Conservation (phyloP, 176 grass and related monocot species). For the Eragrostis curvula region DNA sequence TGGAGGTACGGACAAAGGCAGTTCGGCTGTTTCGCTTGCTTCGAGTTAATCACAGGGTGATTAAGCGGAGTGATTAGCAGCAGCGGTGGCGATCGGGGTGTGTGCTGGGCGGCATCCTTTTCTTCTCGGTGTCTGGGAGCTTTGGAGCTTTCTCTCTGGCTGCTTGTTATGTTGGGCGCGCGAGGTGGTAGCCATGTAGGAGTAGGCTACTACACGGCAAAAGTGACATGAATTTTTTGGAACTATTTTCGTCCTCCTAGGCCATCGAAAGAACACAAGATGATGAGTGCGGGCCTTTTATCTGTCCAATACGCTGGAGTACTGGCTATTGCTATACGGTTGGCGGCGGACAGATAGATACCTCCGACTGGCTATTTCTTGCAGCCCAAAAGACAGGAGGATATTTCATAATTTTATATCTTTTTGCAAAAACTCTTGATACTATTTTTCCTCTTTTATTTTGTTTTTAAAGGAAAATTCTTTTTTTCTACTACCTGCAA, state of each 20-base stretch:
- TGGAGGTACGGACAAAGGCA: conserved; percentile 17
- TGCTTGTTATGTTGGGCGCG: conserved; percentile 3
- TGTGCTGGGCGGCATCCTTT: neutral
- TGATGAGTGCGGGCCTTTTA: neutral
- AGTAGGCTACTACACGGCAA: conserved; percentile 11
- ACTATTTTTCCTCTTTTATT: too few species aligned
- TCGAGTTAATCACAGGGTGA: neutral
- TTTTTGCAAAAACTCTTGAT: neutral
- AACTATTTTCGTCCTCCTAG: neutral
- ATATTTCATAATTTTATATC: neutral
- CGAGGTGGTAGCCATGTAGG: neutral
- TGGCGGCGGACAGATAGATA: too few species aligned
- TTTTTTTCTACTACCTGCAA: too few species aligned
- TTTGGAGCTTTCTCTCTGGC: conserved; percentile 46
- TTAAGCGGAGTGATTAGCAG: neutral
- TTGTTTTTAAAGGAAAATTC: neutral
- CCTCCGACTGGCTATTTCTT: neutral
- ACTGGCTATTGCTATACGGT: neutral
- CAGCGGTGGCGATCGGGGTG: neutral
- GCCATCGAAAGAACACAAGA: neutral
- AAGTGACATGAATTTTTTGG: conserved; percentile 14
- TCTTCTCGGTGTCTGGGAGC: conserved; percentile 16
- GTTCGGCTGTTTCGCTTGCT: neutral
- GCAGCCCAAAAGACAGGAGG: neutral
- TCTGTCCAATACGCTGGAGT: conserved; percentile 7